These are phyloP conservation scores for Stereum hirsutum DNA, from an alignment of 1,284 basidiomycete genomes.

Conservation along the genomic window DNA sequence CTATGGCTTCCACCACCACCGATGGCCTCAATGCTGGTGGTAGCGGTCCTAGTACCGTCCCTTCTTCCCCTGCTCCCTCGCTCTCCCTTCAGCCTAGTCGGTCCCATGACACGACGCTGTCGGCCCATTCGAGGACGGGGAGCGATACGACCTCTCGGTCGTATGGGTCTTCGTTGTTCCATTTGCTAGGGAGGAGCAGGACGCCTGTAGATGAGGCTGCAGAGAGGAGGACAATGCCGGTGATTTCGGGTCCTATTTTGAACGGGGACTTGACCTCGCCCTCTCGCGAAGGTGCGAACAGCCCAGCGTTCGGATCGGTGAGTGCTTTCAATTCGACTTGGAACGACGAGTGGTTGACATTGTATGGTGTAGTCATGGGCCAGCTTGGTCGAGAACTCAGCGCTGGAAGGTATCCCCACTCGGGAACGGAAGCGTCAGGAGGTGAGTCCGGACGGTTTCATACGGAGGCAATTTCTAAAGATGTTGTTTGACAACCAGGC, in stretches of 20 bases:
- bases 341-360: not conserved
- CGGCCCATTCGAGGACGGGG: conserved; percentile 14
- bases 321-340: conserved; percentile 19
- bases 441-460: conserved; percentile 32
- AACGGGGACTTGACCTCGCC: conserved; percentile 1
- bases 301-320: conserved; percentile 63
- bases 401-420: conserved; percentile 67
- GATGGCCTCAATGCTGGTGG: too few species aligned
- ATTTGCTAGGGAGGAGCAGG: conserved; percentile 49
- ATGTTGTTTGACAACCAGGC: conserved; percentile 29
- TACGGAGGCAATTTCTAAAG: not conserved
- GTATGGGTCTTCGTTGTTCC: conserved; percentile 23
- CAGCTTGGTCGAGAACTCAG: conserved; percentile 77
- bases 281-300: conserved; percentile 28
- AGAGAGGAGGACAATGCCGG: conserved; percentile 27
- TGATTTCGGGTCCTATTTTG: conserved; percentile 54
- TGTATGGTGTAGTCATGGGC: conserved; percentile 71
- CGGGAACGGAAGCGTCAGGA: conserved; percentile 84
- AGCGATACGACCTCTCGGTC: conserved; percentile 22
- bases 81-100: conserved; percentile 13
- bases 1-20: conserved; percentile 40
- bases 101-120: too few species aligned
- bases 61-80: conserved; percentile 17
- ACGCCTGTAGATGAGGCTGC: conserved; percentile 32
- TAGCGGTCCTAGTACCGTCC: conserved; percentile 22